Conservation (phyloP, 345 rosid genomes). For the Eutrema japonicum region DNA sequence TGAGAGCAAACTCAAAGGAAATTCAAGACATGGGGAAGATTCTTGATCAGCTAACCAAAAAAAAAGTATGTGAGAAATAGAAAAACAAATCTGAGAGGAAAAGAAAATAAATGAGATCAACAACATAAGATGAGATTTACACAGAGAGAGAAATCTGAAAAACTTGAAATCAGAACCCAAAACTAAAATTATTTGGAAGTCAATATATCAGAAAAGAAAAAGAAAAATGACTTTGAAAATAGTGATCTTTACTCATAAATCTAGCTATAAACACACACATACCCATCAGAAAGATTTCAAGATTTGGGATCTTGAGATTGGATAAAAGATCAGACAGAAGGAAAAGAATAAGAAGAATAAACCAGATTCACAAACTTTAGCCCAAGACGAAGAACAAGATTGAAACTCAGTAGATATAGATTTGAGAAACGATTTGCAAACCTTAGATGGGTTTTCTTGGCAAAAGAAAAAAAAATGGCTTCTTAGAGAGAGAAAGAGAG, state of each 20-base stretch:
- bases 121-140: slow-evolving; percentile 25
- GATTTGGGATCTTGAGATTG: slow-evolving; percentile 33
- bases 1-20: not conserved
- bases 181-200: slow-evolving; percentile 2
- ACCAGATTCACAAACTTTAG: not conserved
- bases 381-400: slow-evolving; percentile 25
- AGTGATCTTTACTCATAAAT: slow-evolving; percentile 27
- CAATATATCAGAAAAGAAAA: not conserved
- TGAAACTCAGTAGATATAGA: not conserved
- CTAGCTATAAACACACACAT: slow-evolving; percentile 5
- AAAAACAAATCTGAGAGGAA: slow-evolving; percentile 1
- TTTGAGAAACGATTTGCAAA: slow-evolving; percentile 19
- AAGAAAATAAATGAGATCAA: not conserved
- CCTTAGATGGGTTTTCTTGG: slow-evolving; percentile 36
- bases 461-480: slow-evolving; percentile 34
- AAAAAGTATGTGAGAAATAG: not conserved
- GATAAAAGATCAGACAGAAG: not conserved
- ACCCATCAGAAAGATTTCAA: slow-evolving; percentile 30
- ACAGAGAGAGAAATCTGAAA: slow-evolving; percentile 2
- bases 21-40: slow-evolving; percentile 2
- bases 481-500: slow-evolving; percentile 45
- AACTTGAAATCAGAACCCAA: slow-evolving; percentile 20
- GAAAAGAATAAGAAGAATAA: not conserved
- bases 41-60: slow-evolving; percentile 8
- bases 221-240: not conserved